Evolutionary conservation across 306 rosid genomes (phyloP), one percentile per base, ranked within the genome.

Genomic region (Fragaria nilgerrensis): DNA sequence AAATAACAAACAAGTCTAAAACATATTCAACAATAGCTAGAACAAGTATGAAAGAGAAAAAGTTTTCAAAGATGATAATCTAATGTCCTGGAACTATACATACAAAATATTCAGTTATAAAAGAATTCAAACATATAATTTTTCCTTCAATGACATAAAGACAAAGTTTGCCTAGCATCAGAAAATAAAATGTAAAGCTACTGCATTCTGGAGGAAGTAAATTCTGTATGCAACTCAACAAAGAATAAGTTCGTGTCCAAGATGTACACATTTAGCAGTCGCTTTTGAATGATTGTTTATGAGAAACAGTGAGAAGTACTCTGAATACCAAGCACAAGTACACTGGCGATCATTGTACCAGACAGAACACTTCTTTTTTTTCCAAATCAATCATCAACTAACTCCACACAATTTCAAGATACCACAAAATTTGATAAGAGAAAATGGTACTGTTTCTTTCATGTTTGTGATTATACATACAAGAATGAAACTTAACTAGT

Each of bases 1-100:
- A 75, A 37, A 32, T 7, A 53, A 68, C 72, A 70, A 67, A 80
- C 22, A 75, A 74, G 59, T 78, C 72, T 77, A 59, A 75, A 41
- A 73, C 58, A 79, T 66, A 70, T 78, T 77, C 29, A 12, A 76
- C 56, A 70, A 72, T 34, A 66, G 39, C 45, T 66, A 61, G 61
- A 52, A 80, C 68, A 50, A 47, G 52, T 73, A 58, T 69, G 27
- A 32, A 59, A 78, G 44, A 47, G 39, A 49, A 55, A 64, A 44
- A 19, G 63, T 44, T 61, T 25, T 36, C 53, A 37, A 37, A 27
- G 52, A 15, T 49, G 22, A 11, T 37, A 52, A 37, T 15, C 34
- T 43, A 9, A 43, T 73, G 25, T 44, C 64, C 32, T 62, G 72
- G 66, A 48, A 74, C 47, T 22, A 56, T 41, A 29, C 19, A 67